A percentile compares a stretch with the other conserved stretches of the same genome.
Evolutionary conservation across 768 basidiomycete species (phyloP).

Genomic region (Podaxis sp.): DNA sequence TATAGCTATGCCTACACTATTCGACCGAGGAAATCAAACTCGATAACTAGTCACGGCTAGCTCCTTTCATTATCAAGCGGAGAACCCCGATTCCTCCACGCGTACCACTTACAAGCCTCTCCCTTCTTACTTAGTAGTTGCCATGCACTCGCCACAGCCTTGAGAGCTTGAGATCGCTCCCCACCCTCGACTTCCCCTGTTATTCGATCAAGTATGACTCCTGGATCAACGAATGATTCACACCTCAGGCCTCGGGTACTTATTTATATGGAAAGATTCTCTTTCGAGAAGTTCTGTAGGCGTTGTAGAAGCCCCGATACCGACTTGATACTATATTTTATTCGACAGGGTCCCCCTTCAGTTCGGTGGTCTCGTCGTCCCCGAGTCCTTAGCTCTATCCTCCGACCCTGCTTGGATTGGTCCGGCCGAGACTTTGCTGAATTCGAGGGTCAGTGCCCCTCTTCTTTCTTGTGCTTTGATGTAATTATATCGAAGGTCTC

Average conservation of each 20-base stretch:
- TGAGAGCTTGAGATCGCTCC: background rate
- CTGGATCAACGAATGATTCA: background rate
- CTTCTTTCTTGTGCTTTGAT: background rate
- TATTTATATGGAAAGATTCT: background rate
- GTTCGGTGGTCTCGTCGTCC: background rate
- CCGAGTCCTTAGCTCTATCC: background rate
- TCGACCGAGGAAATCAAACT: background rate
- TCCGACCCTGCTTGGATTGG: background rate
- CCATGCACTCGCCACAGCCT: background rate
- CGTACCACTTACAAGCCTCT: background rate
- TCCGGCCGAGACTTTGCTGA: background rate
- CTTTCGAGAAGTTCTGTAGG: background rate
- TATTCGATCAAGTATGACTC: background rate
- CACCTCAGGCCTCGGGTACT: background rate
- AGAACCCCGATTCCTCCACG: background rate
- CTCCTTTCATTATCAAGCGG: background rate
- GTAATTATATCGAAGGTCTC: background rate
- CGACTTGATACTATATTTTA: background rate
- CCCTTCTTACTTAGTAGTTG: background rate
- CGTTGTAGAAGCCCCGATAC: background rate
- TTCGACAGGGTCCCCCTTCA: background rate
- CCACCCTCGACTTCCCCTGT: background rate
- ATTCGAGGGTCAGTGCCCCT: background rate
- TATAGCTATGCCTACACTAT: background rate
- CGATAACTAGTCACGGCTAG: background rate